These are phyloP conservation scores for Lasiosphaeris hirsuta DNA, from an alignment of 495 filamentous ascomycete genomes.

Conservation along the genomic window DNA sequence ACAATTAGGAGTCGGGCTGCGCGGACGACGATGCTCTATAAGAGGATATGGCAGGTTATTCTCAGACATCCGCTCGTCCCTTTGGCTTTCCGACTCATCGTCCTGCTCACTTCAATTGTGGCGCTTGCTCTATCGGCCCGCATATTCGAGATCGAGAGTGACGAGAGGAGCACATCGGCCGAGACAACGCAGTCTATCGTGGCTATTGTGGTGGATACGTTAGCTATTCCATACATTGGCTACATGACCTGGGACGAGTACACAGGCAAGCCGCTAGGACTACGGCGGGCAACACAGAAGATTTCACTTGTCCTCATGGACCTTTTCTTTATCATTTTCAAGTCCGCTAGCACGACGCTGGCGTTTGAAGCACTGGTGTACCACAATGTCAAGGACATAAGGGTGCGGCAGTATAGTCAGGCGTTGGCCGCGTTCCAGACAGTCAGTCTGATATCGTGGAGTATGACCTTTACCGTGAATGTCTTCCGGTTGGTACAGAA, in stretches of 20 bases:
- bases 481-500: slow-evolving; percentile 81
- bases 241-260: slow-evolving; percentile 98
- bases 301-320: slow-evolving; percentile 85
- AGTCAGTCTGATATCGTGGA: slow-evolving; percentile 82
- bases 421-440: slow-evolving; percentile 77
- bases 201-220: slow-evolving; percentile 83
- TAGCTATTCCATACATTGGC: slow-evolving; percentile 82
- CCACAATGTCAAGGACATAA: slow-evolving; percentile 44
- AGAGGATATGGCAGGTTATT: slow-evolving; percentile 49
- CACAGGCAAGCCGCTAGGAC: slow-evolving; percentile 83
- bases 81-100: slow-evolving; percentile 73
- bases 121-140: slow-evolving; percentile 77
- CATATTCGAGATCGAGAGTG: slow-evolving; percentile 61
- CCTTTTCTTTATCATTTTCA: slow-evolving; percentile 93
- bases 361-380: slow-evolving; percentile 82
- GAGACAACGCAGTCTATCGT: slow-evolving; percentile 77
- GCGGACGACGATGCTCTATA: slow-evolving; percentile 30
- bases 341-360: slow-evolving; percentile 83
- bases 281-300: slow-evolving; percentile 78
- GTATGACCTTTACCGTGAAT: slow-evolving; percentile 83
- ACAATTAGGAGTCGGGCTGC: slow-evolving; percentile 10
- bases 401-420: slow-evolving; percentile 67
- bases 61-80: slow-evolving; percentile 83
- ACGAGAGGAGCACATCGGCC: slow-evolving; percentile 36
- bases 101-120: slow-evolving; percentile 75